Evolutionary conservation across 2,329 filamentous ascomycete genomes (phyloP), one percentile per base, ranked within the genome.

Genomic region (Cladosporium sp.): DNA sequence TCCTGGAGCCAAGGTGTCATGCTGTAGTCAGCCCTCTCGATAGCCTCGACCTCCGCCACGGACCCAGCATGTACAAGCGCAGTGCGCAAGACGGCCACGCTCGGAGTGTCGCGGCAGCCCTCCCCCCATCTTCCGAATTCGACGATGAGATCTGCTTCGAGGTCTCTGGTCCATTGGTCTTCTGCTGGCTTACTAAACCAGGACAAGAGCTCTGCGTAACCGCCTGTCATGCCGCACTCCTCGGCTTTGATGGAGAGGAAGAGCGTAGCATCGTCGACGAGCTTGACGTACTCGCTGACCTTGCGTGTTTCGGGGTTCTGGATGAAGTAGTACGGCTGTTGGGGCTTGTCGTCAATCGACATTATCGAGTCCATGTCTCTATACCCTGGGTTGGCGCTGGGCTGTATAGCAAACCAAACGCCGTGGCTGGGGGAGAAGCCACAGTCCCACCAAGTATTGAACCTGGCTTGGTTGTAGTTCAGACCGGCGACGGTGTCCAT

Each of bases 371-470:
- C 8, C 4, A 34, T 14, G 28, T 51, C 43, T 25, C 21, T 48
- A n/a, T 61, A 61, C 3, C 58, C 58, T 16, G 13, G 10, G 28
- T 61, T 46, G 10, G n/a, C 10, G 23, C 5, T n/a, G 14, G 58
- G 58, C 30, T 61, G 58, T 21, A 13, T 36, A 13, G 25, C 58
- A 10, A 53, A 18, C 46, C 34, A 61, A n/a, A 21, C 32, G 30
- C 34, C 32, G 5, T 61, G n/a, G 28, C 30, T 36, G 6, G 26
- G 28, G 16, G 23, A 5, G 30, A 14, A 53, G 30, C 23, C 23
- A 18, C 53, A 23, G 13, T 61, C 14, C 58, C 58, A 61, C 58
- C 58, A 61, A 28, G 46, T 61, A 10, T 61, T 61, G 58, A 61
- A 53, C 58, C 36, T 61, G 46, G 48, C 43, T 30, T 61, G 58